A percentile compares a stretch with the other conserved stretches of the same genome.
These are phyloP conservation scores for Globisporangium heterothallicum DNA, from an alignment of 352 stramenopile species.

Conservation along the genomic window DNA sequence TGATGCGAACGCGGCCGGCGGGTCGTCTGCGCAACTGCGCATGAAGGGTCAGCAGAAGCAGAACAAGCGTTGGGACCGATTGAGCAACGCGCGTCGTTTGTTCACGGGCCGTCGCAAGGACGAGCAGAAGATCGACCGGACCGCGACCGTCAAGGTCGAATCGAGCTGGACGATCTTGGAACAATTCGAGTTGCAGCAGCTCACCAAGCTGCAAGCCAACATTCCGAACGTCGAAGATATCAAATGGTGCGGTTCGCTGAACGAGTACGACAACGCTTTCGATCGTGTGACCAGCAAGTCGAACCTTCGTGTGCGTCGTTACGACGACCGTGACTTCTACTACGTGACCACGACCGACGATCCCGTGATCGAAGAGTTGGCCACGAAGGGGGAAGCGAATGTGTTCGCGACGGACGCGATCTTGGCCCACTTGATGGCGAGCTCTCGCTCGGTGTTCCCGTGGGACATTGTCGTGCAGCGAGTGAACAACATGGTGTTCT, in stretches of 20 bases:
- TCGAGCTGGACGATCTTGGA: constrained; percentile 92
- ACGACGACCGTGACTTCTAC: constrained; percentile 93
- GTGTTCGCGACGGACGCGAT: constrained; percentile 98
- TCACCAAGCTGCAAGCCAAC: constrained; percentile 93
- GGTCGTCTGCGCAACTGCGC: constrained; percentile 52
- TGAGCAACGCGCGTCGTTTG: constrained; percentile 72
- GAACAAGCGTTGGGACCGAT: constrained; percentile 80
- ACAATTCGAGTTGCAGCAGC: constrained; percentile 94
- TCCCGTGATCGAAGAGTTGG: constrained; percentile 93
- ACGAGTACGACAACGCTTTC: constrained; percentile 93
- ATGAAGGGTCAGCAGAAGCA: constrained; percentile 86
- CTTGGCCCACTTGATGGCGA: constrained; percentile 95
- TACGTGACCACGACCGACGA: constrained; percentile 96
- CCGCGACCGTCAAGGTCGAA: constrained; percentile 89
- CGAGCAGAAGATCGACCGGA: constrained; percentile 76
- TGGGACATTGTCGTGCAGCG: constrained; percentile 96
- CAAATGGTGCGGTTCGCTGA: constrained; percentile 92
- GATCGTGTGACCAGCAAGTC: constrained; percentile 91
- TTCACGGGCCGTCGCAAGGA: constrained; percentile 59
- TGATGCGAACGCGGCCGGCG: constrained; percentile 31
- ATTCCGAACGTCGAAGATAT: constrained; percentile 87
- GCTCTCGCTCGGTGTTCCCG: constrained; percentile 93
- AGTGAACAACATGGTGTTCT: constrained; percentile 94
- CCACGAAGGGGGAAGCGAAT: constrained; percentile 85
- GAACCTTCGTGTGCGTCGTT: constrained; percentile 70